Evolutionary conservation across 169 alveolate species (phyloP).

Genomic region (Plasmodium yoelii): DNA sequence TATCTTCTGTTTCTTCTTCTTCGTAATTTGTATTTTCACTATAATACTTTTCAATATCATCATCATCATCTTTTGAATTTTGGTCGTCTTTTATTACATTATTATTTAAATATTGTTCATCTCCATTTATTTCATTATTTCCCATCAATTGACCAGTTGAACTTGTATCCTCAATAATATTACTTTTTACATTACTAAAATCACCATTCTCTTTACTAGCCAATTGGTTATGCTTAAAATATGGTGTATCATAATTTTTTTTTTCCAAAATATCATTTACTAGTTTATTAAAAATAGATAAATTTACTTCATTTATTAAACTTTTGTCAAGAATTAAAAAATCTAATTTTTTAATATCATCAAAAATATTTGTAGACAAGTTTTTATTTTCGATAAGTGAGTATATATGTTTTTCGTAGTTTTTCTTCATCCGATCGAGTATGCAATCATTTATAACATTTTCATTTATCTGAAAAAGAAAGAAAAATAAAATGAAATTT

Average conservation of each 20-base stretch:
- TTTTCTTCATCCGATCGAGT: slow-evolving; percentile 31
- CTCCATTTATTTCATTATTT: slow-evolving; percentile 8
- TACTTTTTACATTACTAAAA: neutral
- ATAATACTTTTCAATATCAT: neutral
- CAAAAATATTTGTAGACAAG: slow-evolving; percentile 25
- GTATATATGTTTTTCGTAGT: slow-evolving; percentile 22
- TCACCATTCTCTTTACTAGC: neutral
- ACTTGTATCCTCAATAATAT: neutral
- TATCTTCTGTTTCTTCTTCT: slow-evolving; percentile 5
- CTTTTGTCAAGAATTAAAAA: slow-evolving; percentile 14
- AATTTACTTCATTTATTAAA: slow-evolving; percentile 24
- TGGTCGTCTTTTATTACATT: neutral
- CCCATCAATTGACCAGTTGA: too few species aligned
- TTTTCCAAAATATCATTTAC: slow-evolving; percentile 25
- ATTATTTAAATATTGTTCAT: neutral
- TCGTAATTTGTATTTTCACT: neutral
- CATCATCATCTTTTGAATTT: neutral
- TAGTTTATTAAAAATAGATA: slow-evolving; percentile 13
- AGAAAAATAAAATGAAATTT: neutral
- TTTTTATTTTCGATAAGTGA: slow-evolving; percentile 16
- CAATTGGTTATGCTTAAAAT: neutral
- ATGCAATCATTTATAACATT: slow-evolving; percentile 27
- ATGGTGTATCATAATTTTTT: slow-evolving; percentile 14
- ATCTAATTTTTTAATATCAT: slow-evolving; percentile 27
- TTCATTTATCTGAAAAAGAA: slow-evolving; percentile 36